Base-by-base conservation (phyloP, 1,284 basidiomycete genomes). In the Ceratorhiza oryzae-sativae region DNA sequence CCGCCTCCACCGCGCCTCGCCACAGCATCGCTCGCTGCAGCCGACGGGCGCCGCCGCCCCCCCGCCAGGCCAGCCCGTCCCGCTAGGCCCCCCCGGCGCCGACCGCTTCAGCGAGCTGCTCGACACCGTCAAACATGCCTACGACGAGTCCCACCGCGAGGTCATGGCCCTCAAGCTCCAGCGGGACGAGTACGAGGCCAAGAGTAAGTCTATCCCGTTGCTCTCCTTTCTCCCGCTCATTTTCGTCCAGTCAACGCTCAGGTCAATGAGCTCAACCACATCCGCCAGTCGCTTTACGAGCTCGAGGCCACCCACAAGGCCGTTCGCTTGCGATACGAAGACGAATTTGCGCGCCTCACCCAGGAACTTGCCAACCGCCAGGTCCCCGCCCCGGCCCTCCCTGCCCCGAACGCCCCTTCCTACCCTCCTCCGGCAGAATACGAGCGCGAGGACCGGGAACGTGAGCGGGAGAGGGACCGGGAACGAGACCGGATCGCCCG, bases 181-280 rank as follows among this genome's bases (percentile, higher is more conserved):
- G 82, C 84, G 93, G 71, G 95, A 97, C 77, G 95, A 98, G 74
- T 93, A 91, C 80, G 95, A 98, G 80, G 84, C 85, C 18, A 94
- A 95, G 85, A 86, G 95, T 95, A 76, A 73, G 87, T 80, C 46
- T 55, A 55, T 70, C 61, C 55, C 62, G 48, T 41, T 45, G 36
- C 51, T 53, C 58, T 49, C 18, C 20, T 70, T 39, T 68, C 18
- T 27, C 20, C 25, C 41, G 53, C 62, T 70, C 41, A 39, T 65
- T 65, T 49, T 53, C 15, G 8, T 18, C n/a, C 77, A 92, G 91
- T 91, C 73, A 83, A 85, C 20, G 83, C 83, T 71, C 91, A 93
- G 79, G 86, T 91, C 76, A 87, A 86, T 76, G 91, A 92, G 79
- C 81, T 92, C 72, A 88, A 87, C 73, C 84, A 88, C 79, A 90